A percentile compares a stretch with the other conserved stretches of the same genome.
phyloP scores from a whole-genome alignment of 352 stramenopile species.

The Globisporangium acanthophoron region DNA sequence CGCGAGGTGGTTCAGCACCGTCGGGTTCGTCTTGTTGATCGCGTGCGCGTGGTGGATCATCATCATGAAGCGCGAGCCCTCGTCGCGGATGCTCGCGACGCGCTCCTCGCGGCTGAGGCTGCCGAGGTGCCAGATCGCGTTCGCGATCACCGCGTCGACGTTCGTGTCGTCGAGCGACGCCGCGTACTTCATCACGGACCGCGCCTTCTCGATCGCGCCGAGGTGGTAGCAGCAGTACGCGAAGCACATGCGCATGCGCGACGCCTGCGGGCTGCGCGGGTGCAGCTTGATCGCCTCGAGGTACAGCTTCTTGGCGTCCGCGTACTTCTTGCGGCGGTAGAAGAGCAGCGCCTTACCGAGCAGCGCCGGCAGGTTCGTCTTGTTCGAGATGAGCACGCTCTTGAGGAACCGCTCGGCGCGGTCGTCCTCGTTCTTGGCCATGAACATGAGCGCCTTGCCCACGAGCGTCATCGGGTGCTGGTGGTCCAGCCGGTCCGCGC shows the following conservation, averaged over 20 bases:
- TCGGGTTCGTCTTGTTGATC: slow-evolving; percentile 86
- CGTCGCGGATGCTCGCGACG: slow-evolving; percentile 70
- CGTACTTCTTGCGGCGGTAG: slow-evolving; percentile 86
- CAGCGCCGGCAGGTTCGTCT: slow-evolving; percentile 84
- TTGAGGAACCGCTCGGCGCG: slow-evolving; percentile 89
- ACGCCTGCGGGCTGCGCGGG: slow-evolving; percentile 85
- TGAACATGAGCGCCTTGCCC: slow-evolving; percentile 91
- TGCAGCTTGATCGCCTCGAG: slow-evolving; percentile 93
- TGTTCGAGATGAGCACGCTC: slow-evolving; percentile 87
- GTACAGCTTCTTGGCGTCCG: slow-evolving; percentile 91
- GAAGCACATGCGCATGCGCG: slow-evolving; percentile 93
- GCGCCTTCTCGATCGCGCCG: slow-evolving; percentile 85
- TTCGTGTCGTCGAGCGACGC: slow-evolving; percentile 87
- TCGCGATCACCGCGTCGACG: slow-evolving; percentile 93
- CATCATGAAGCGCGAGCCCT: slow-evolving; percentile 88
- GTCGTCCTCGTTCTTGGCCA: slow-evolving; percentile 90
- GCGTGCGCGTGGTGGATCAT: slow-evolving; percentile 89
- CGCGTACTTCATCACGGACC: slow-evolving; percentile 80
- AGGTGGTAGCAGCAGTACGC: slow-evolving; percentile 95
- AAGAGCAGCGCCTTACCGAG: slow-evolving; percentile 82
- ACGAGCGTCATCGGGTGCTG: slow-evolving; percentile 88
- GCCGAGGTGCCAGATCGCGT: slow-evolving; percentile 90
- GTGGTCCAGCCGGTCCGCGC: slow-evolving; percentile 83
- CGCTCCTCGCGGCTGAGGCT: slow-evolving; percentile 72
- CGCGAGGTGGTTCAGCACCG: slow-evolving; percentile 95